phyloP scores from a whole-genome alignment of 2,329 filamentous ascomycete genomes.

The Colletotrichum sp. region DNA sequence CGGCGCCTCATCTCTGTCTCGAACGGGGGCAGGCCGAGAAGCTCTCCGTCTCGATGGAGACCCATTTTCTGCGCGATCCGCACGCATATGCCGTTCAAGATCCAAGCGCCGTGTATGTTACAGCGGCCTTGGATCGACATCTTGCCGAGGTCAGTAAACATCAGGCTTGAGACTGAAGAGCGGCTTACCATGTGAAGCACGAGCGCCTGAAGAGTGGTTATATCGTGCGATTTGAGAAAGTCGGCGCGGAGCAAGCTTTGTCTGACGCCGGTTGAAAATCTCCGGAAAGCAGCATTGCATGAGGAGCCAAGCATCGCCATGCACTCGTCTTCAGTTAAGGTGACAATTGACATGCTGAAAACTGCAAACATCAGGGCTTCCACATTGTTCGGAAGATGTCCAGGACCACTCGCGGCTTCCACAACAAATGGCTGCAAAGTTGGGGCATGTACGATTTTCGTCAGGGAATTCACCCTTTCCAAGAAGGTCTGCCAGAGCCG shows the following conservation, averaged over 20 bases:
- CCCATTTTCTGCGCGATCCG: constrained; percentile 72
- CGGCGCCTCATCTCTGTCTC: constrained; percentile 70
- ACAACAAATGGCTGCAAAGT: constrained; percentile 43
- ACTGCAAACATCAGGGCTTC: constrained; percentile 71
- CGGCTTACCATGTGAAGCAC: constrained; percentile 57
- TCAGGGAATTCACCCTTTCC: constrained; percentile 75
- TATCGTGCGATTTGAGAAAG: constrained; percentile 63
- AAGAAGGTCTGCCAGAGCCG: constrained; percentile 77
- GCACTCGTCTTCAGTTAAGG: constrained; percentile 63
- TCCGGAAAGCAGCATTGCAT: constrained; percentile 52
- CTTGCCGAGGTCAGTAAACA: constrained; percentile 34
- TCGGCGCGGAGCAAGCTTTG: constrained; percentile 53
- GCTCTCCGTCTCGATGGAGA: constrained; percentile 65
- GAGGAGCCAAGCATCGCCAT: constrained; percentile 50
- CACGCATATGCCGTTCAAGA: constrained; percentile 63
- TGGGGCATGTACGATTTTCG: constrained; percentile 75
- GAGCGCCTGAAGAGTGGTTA: constrained; percentile 63
- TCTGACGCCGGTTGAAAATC: constrained; percentile 56
- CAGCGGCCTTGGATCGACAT: constrained; percentile 62
- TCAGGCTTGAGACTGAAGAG: neutral
- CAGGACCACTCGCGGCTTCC: constrained; percentile 30
- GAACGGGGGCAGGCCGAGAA: constrained; percentile 61
- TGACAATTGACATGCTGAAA: constrained; percentile 62
- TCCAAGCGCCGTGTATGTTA: constrained; percentile 64
- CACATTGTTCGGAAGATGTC: constrained; percentile 21